A percentile compares a stretch with the other conserved stretches of the same genome.
Evolutionary conservation across 257 asterid genomes (phyloP).

Genomic region (Salvia splendens): DNA sequence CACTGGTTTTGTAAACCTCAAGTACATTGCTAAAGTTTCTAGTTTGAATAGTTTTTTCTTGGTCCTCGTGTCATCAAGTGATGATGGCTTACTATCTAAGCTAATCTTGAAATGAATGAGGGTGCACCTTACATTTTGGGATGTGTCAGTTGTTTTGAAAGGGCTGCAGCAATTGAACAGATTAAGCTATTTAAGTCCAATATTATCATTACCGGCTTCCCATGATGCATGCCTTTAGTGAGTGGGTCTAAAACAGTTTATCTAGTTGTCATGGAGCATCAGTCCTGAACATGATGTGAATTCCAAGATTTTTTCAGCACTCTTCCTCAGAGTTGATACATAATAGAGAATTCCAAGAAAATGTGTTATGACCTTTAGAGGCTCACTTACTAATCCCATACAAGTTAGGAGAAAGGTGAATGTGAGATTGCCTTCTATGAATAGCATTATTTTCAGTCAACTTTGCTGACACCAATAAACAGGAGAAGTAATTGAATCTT

Average conservation of each 20-base stretch:
- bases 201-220: constrained; percentile 6
- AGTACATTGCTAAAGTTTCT: constrained; percentile 7
- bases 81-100: constrained; percentile 9
- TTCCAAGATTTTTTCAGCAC: not conserved
- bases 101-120: not conserved
- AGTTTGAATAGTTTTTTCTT: not conserved
- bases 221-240: constrained; percentile 8
- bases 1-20: constrained; percentile 12
- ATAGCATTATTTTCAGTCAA: not conserved
- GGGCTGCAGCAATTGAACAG: constrained; percentile 1
- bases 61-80: not conserved
- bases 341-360: not conserved
- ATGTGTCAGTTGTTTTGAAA: constrained; percentile 11
- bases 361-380: not conserved
- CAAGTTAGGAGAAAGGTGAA: not conserved
- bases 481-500: not conserved
- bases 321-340: not conserved
- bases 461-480: not conserved
- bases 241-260: not conserved
- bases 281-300: not conserved
- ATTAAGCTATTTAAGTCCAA: constrained; percentile 2
- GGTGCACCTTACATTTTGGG: constrained; percentile 10
- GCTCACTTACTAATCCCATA: not conserved
- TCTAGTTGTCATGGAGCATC: not conserved
- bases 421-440: not conserved